Evolutionary conservation across 176 grass and related monocot genomes (phyloP), one percentile per base, ranked within the genome.

Genomic region (Raddia distichophylla): DNA sequence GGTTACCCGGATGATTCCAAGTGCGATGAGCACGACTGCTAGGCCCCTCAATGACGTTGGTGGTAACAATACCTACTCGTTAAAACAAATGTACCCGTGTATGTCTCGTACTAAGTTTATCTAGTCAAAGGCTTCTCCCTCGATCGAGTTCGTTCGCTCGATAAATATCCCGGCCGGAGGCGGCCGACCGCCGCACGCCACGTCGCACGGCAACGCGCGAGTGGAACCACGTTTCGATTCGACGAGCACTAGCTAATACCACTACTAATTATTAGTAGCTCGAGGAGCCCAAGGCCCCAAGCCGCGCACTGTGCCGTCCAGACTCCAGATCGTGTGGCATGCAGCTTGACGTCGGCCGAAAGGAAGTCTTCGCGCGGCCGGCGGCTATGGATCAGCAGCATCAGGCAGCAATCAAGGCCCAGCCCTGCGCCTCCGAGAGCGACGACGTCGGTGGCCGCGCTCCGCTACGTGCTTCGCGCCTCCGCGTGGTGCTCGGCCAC

Each of bases 341-440:
- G 74, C 50, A 4, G 74, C 45, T 83, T 84, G 86, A 88, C 86
- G 34, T 53, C 9, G 35, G 20, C 48, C 20, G 14, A 2, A 34
- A 89, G 27, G 27, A 40, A 80, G 82, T 80, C 81, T 16, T 33
- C n/a, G 58, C 63, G 32, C 10, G 64, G 8, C 15, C 15, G 47
- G 0, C 3, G 7, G 33, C 46, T 5, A 83, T 27, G 12, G 8
- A 64, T 81, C 82, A 85, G 71, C 77, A n/a, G 77, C 27, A 27
- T 27, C 27, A 27, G 27, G 27, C 27, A 27, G 27, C 27, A 27
- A 27, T 27, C 27, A 27, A 27, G 27, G 27, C 27, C 27, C 27
- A 27, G 27, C 27, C 27, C 27, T 27, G 27, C 27, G 1, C 27
- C 27, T 27, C 27, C 27, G 27, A 27, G 27, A 27, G 27, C 27